phyloP scores from a whole-genome alignment of 2,329 filamentous ascomycete species.

The Nothophoma quercina region DNA sequence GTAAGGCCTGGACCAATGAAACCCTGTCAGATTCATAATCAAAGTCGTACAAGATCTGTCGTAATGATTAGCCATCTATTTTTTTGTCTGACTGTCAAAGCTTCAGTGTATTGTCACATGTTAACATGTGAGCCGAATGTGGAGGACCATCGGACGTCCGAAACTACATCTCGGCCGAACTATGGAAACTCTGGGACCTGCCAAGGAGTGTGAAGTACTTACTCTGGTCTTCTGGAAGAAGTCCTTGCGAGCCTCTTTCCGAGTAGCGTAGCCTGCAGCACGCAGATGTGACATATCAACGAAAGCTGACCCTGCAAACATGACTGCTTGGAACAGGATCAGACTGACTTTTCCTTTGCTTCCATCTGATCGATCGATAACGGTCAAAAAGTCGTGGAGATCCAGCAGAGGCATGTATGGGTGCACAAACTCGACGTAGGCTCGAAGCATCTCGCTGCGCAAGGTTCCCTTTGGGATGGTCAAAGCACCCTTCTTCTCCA shows the following conservation, averaged over 20 bases:
- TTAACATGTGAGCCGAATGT: constrained; percentile 10
- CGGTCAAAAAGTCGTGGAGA: constrained; percentile 65
- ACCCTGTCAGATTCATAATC: constrained; percentile 93
- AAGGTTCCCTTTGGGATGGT: constrained; percentile 74
- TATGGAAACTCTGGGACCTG: constrained; percentile 4
- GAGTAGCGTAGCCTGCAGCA: constrained; percentile 76
- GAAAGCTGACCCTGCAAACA: constrained; percentile 92
- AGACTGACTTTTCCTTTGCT: constrained; percentile 77
- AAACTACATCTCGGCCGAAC: constrained; percentile 21
- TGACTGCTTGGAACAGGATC: constrained; percentile 89
- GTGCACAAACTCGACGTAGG: constrained; percentile 88
- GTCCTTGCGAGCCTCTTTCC: constrained; percentile 83
- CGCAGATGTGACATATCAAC: constrained; percentile 80
- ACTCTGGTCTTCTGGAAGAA: constrained; percentile 91
- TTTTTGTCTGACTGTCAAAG: not conserved
- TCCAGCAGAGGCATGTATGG: constrained; percentile 92
- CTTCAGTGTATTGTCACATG: constrained; percentile 14
- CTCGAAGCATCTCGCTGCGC: constrained; percentile 81
- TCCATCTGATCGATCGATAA: constrained; percentile 72
- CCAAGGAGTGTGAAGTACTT: constrained; percentile 48
- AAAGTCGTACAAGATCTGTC: constrained; percentile 86
- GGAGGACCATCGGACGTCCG: constrained; percentile 7
- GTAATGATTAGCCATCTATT: constrained; percentile 3
- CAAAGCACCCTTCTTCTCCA: constrained; percentile 84
- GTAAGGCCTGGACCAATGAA: constrained; percentile 83